Base-by-base conservation (phyloP, 495 filamentous ascomycete genomes). In the Lepidopterella palustris region DNA sequence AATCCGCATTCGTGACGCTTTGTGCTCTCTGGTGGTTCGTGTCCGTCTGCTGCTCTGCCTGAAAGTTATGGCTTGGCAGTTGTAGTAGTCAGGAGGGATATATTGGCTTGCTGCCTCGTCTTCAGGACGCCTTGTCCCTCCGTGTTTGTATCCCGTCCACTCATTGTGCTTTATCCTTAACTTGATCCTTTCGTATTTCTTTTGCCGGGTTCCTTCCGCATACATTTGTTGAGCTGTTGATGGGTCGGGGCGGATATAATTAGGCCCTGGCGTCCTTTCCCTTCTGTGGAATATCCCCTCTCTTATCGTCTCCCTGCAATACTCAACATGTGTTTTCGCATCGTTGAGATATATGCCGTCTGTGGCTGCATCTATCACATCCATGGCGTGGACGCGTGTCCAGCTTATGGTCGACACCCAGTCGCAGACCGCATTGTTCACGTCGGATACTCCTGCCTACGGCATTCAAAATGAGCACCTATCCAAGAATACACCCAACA, bases 351-450 rank as follows among this genome's bases (percentile, higher is more conserved):
- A 28, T 71, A 69, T 56, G 61, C 69, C 11, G 67, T 65, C 13
- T 71, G 69, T 55, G 66, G 64, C 5, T 71, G 69, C 55, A 59
- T 57, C 3, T 71, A 71, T 39, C 61, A 69, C 35, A 55, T 67
- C 21, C 67, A 71, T 55, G 61, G 55, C 42, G 64, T 71, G 28
- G 67, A 71, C 32, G 49, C 67, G 20, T 71, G 69, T 39, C 25
- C 55, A n/a, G 48, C 54, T 25, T 55, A 58, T 35, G 69, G 69
- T 20, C 67, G 59, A 32, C 69, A 71, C 55, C 21, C 50, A 9
- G 60, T 68, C 5, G 59, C 35, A 8, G 69, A 71, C 28, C 59
- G 61, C 23, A 60, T 65, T 24, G 57, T 71, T 29, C 60, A 64
- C 25, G 69, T 71, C 35, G 69, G 69, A 28, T 67, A 67, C 21